Conservation (phyloP, 2,329 filamentous ascomycete species). For the Hymenotorrendiella dingleyae region DNA sequence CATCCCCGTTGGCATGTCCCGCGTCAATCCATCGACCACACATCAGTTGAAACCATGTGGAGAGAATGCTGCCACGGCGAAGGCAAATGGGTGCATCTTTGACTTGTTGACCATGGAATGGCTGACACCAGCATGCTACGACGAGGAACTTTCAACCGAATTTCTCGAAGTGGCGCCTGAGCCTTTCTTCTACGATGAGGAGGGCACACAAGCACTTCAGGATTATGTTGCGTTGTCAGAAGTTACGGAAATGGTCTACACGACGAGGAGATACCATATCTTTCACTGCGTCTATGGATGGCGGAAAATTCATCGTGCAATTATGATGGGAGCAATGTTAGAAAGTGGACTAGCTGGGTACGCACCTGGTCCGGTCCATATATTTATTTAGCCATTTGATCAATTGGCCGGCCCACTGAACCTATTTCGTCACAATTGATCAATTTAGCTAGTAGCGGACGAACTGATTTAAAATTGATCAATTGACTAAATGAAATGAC, state of each 20-base stretch:
- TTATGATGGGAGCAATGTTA: constrained; percentile 1
- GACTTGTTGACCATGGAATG: constrained; percentile 1
- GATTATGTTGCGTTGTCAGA: neutral
- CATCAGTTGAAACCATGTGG: constrained; percentile 1
- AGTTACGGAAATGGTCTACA: neutral
- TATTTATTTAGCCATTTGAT: too few relatives aligned
- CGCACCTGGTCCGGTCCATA: too few relatives aligned
- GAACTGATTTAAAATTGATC: too few relatives aligned
- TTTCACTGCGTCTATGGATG: constrained; percentile 2
- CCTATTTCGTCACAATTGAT: too few relatives aligned
- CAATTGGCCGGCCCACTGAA: too few relatives aligned
- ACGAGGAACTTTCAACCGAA: neutral
- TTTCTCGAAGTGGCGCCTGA: constrained; percentile 2
- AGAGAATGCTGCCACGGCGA: neutral
- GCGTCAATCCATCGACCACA: neutral
- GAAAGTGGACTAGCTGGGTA: constrained; percentile 1
- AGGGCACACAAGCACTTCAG: neutral
- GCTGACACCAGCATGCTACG: constrained; percentile 1
- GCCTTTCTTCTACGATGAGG: constrained; percentile 1
- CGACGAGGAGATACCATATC: constrained; percentile 4
- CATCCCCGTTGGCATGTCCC: neutral
- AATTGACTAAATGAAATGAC: too few relatives aligned
- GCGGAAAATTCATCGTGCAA: constrained; percentile 1
- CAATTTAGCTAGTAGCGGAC: too few relatives aligned
- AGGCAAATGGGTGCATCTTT: constrained; percentile 2